Conservation (phyloP, 352 stramenopile genomes). For the Phytophthora sp. region DNA sequence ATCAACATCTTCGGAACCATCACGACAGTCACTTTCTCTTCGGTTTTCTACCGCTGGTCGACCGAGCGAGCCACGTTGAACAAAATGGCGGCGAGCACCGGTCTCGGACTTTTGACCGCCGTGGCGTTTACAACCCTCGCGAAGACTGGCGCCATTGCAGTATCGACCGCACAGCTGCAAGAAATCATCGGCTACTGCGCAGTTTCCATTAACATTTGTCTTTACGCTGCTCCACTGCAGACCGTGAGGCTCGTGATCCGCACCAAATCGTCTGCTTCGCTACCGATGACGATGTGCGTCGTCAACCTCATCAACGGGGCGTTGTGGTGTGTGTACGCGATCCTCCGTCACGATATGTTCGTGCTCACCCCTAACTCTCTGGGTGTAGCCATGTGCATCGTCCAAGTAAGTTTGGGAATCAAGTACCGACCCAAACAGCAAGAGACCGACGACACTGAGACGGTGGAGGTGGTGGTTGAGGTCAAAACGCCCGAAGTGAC, state of each 20-base stretch:
- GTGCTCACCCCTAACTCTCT: constrained; percentile 48
- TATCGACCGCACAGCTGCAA: constrained; percentile 29
- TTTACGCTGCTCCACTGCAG: constrained; percentile 57
- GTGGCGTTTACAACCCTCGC: constrained; percentile 26
- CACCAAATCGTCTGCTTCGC: constrained; percentile 47
- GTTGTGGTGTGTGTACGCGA: constrained; percentile 53
- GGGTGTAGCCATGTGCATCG: constrained; percentile 35
- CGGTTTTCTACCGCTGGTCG: constrained; percentile 33
- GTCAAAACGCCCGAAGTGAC: background rate
- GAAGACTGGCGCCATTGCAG: constrained; percentile 15
- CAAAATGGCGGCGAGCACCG: constrained; percentile 19
- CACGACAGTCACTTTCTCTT: constrained; percentile 38
- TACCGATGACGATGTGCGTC: constrained; percentile 53
- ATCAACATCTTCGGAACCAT: constrained; percentile 51
- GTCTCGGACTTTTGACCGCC: constrained; percentile 18
- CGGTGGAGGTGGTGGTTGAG: constrained; percentile 13
- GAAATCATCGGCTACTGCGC: constrained; percentile 43
- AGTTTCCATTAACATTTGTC: constrained; percentile 43
- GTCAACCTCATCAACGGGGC: constrained; percentile 51
- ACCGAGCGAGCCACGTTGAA: constrained; percentile 19
- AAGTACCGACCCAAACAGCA: constrained; percentile 32
- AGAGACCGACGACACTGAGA: constrained; percentile 1
- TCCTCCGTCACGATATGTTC: constrained; percentile 49
- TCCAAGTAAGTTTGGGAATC: constrained; percentile 35
- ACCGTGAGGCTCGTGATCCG: constrained; percentile 47